These are phyloP conservation scores for Aspergillus brunneoviolaceus DNA, from an alignment of 2,329 filamentous ascomycete species.

Conservation along the genomic window DNA sequence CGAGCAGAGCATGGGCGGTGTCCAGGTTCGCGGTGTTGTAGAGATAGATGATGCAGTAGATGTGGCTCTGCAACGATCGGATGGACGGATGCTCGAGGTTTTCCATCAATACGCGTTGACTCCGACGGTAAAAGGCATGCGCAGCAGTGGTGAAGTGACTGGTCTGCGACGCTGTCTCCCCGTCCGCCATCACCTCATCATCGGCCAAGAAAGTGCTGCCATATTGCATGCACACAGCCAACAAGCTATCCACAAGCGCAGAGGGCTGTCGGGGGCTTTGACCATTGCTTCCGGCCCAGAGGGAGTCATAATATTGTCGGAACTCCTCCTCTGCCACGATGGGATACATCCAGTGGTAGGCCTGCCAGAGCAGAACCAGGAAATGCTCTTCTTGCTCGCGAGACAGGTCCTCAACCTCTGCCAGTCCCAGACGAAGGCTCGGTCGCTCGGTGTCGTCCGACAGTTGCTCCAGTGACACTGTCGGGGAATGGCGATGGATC, in stretches of 20 bases:
- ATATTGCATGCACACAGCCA: conserved; percentile 55
- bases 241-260: conserved; percentile 53
- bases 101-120: conserved; percentile 45
- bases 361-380: conserved; percentile 50
- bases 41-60: conserved; percentile 49
- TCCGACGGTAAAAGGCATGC: conserved; percentile 49
- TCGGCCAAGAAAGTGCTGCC: conserved; percentile 20
- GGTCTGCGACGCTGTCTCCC: not conserved
- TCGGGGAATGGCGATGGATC: not conserved
- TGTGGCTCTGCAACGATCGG: conserved; percentile 50
- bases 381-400: conserved; percentile 48
- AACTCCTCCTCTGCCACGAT: conserved; percentile 50
- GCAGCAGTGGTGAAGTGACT: conserved; percentile 46
- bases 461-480: conserved; percentile 12
- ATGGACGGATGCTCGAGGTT: conserved; percentile 52
- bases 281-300: conserved; percentile 33
- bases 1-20: conserved; percentile 45
- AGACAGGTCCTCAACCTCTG: conserved; percentile 15
- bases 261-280: conserved; percentile 42
- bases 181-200: not conserved
- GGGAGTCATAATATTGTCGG: conserved; percentile 44
- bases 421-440: conserved; percentile 12
- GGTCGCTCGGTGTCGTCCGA: conserved; percentile 30
- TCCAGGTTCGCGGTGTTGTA: conserved; percentile 52
- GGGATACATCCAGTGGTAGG: conserved; percentile 44